phyloP scores from a whole-genome alignment of 192 early-diverging fungal genomes.

The Coemansia furcata region DNA sequence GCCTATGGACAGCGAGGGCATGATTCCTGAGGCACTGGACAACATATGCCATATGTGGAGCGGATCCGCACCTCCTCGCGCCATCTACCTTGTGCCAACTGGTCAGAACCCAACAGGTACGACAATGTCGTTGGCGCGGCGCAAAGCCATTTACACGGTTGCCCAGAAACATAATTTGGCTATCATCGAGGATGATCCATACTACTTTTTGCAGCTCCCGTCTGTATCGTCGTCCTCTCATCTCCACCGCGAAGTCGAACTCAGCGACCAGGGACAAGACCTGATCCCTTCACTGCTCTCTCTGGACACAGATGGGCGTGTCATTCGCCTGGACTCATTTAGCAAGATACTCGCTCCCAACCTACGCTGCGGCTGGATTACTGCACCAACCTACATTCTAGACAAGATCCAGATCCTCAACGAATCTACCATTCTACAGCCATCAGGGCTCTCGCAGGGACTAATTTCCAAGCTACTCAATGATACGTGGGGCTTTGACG shows the following conservation, averaged over 20 bases:
- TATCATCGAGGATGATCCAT: slow-evolving; percentile 96
- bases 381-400: slow-evolving; percentile 64
- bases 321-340: slow-evolving; percentile 89
- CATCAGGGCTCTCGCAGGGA: slow-evolving; percentile 82
- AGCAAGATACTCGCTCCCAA: slow-evolving; percentile 91
- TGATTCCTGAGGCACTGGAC: slow-evolving; percentile 61
- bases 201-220: slow-evolving; percentile 82
- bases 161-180: slow-evolving; percentile 73
- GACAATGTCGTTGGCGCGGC: slow-evolving; percentile 74
- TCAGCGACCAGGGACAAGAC: not conserved
- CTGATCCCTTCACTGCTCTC: slow-evolving; percentile 80
- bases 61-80: slow-evolving; percentile 39
- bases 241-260: not conserved
- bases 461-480: slow-evolving; percentile 70
- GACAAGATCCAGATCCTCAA: slow-evolving; percentile 77
- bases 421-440: slow-evolving; percentile 79
- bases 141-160: slow-evolving; percentile 74
- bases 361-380: slow-evolving; percentile 80
- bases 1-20: slow-evolving; percentile 60
- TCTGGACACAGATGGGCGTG: slow-evolving; percentile 83
- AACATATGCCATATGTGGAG: slow-evolving; percentile 54
- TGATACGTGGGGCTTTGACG: slow-evolving; percentile 73
- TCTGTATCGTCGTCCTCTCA: slow-evolving; percentile 1
- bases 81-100: slow-evolving; percentile 76
- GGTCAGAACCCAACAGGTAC: slow-evolving; percentile 90